phyloP scores from a whole-genome alignment of 805 yeast genomes.

The Ogataea salicorniae region DNA sequence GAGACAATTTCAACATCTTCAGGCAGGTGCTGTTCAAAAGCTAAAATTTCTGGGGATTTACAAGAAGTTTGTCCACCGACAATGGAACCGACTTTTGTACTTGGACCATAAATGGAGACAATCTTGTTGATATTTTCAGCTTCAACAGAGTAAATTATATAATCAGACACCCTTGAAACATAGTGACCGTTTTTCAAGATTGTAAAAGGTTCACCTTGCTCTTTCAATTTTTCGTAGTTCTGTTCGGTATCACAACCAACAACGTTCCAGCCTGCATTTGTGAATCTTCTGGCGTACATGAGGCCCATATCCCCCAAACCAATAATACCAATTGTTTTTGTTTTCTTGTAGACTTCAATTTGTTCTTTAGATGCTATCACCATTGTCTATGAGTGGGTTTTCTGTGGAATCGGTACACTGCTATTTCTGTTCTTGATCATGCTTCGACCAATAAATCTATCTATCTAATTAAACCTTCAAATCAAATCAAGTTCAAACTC shows the following conservation, averaged over 20 bases:
- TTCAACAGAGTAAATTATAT: constrained; percentile 85
- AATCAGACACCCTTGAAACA: constrained; percentile 79
- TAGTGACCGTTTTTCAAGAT: constrained; percentile 75
- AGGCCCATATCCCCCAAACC: constrained; percentile 98
- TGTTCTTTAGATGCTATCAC: constrained; percentile 11
- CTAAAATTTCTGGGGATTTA: constrained; percentile 82
- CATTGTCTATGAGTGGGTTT: constrained; percentile 3
- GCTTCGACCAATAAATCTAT: too few species aligned
- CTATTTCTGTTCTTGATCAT: not conserved
- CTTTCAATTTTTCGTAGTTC: constrained; percentile 40
- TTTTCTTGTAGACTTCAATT: constrained; percentile 15
- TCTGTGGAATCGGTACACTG: not conserved
- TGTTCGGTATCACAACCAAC: constrained; percentile 85
- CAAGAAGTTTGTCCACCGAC: constrained; percentile 99
- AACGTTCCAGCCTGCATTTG: constrained; percentile 83
- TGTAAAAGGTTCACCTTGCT: constrained; percentile 39
- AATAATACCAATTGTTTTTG: constrained; percentile 76
- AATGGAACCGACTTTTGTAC: constrained; percentile 79
- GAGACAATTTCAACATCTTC: constrained; percentile 76
- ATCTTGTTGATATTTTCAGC: constrained; percentile 77
- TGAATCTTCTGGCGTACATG: constrained; percentile 73
- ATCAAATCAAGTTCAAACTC: too few species aligned
- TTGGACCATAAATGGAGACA: constrained; percentile 75
- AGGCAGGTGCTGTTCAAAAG: constrained; percentile 76
- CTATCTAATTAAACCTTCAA: too few species aligned